phyloP scores from a whole-genome alignment of 805 yeast species.

The Saturnispora diversa region DNA sequence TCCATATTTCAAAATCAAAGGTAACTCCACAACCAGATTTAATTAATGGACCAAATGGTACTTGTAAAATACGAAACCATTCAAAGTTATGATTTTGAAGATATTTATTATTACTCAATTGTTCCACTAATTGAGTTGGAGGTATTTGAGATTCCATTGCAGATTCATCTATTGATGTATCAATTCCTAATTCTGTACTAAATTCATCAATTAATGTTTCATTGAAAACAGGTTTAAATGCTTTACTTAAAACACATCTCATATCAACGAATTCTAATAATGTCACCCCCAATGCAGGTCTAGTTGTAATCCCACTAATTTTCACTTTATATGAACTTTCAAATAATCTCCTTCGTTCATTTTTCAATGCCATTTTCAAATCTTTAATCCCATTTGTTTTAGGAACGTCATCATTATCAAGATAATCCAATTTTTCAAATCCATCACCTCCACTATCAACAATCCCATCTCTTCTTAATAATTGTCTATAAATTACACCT shows the following conservation, averaged over 20 bases:
- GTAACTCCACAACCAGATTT: slow-evolving; percentile 16
- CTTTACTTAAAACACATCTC: slow-evolving; percentile 40
- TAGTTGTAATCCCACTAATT: slow-evolving; percentile 26
- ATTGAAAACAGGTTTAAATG: slow-evolving; percentile 33
- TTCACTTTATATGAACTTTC: slow-evolving; percentile 28
- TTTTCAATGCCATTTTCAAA: slow-evolving; percentile 20
- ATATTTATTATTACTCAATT: slow-evolving; percentile 25
- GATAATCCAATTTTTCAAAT: slow-evolving; percentile 16
- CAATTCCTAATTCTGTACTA: slow-evolving; percentile 28
- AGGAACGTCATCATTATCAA: slow-evolving; percentile 12
- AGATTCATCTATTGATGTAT: slow-evolving; percentile 15
- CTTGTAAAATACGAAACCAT: slow-evolving; percentile 23
- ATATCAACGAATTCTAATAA: slow-evolving; percentile 48
- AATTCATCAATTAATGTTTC: slow-evolving; percentile 30
- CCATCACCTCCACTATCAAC: slow-evolving; percentile 15
- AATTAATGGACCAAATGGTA: slow-evolving; percentile 26
- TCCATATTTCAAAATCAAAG: slow-evolving; percentile 30
- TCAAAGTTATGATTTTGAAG: slow-evolving; percentile 28
- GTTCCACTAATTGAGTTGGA: slow-evolving; percentile 17
- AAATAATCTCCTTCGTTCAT: slow-evolving; percentile 25
- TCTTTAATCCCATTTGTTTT: slow-evolving; percentile 21
- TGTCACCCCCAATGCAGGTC: slow-evolving; percentile 48
- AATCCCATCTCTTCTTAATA: slow-evolving; percentile 16
- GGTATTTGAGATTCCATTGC: neutral
- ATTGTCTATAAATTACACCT: slow-evolving; percentile 26